Conservation (phyloP, 2,329 filamentous ascomycete genomes). For the Hypoxylon sp. region DNA sequence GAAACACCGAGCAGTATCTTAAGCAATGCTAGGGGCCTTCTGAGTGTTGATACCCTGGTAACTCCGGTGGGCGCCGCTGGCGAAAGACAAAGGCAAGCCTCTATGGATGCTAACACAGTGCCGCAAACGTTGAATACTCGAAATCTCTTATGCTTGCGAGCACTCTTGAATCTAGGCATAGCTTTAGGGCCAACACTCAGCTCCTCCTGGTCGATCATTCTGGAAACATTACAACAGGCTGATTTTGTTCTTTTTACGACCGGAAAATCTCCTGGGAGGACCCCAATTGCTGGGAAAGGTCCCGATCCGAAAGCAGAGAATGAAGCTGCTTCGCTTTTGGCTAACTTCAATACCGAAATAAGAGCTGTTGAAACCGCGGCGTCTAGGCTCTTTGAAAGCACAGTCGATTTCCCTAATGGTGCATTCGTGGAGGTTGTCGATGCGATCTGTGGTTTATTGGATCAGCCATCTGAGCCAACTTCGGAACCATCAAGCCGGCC, state of each 20-base stretch:
- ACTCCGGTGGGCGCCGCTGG: slow-evolving; percentile 69
- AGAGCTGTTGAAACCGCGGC: slow-evolving; percentile 91
- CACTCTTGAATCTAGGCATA: slow-evolving; percentile 94
- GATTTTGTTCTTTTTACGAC: slow-evolving; percentile 85
- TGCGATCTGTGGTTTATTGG: slow-evolving; percentile 81
- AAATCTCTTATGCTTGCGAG: slow-evolving; percentile 90
- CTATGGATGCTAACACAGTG: slow-evolving; percentile 67
- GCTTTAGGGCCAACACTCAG: slow-evolving; percentile 90
- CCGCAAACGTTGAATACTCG: slow-evolving; percentile 79
- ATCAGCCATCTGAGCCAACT: slow-evolving; percentile 54
- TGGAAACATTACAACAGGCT: slow-evolving; percentile 93
- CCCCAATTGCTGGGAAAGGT: slow-evolving; percentile 63
- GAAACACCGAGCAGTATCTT: slow-evolving; percentile 74
- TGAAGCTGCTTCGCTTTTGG: slow-evolving; percentile 67
- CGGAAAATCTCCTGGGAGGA: slow-evolving; percentile 68
- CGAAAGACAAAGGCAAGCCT: slow-evolving; percentile 73
- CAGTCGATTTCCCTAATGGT: slow-evolving; percentile 87
- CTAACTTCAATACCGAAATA: slow-evolving; percentile 84
- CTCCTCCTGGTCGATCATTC: slow-evolving; percentile 88
- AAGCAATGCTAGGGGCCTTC: slow-evolving; percentile 77
- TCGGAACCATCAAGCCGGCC: slow-evolving; percentile 55
- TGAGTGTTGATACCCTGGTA: slow-evolving; percentile 80
- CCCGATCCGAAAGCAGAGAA: slow-evolving; percentile 65
- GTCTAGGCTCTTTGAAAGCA: slow-evolving; percentile 89
- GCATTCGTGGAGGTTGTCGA: slow-evolving; percentile 83